A percentile compares a stretch with the other conserved stretches of the same genome.
Evolutionary conservation across 106 monocot species (phyloP).

Genomic region (Dioscorea zingiberensis): DNA sequence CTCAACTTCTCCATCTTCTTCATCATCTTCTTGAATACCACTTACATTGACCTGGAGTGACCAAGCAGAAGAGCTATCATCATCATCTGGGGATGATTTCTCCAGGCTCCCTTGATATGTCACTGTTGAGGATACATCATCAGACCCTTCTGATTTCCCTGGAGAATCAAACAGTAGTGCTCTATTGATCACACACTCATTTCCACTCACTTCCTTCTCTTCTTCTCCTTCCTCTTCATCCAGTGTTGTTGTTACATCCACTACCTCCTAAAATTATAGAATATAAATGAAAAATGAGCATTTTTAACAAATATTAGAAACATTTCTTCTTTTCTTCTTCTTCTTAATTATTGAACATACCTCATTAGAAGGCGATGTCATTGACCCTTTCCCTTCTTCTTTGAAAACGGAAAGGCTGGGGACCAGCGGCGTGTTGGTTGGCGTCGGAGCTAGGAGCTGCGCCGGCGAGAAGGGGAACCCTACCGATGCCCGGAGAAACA

Average conservation of each 20-base stretch:
- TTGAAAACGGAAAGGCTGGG: not conserved
- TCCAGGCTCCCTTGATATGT: slow-evolving; percentile 37
- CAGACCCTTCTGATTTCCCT: slow-evolving; percentile 38
- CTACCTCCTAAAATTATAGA: too few relatives aligned
- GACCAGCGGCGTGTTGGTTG: slow-evolving; percentile 70
- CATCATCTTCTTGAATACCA: slow-evolving; percentile 11
- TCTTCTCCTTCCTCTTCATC: too few relatives aligned
- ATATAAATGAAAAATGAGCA: too few relatives aligned
- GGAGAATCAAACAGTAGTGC: slow-evolving; percentile 81
- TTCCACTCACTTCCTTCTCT: slow-evolving; percentile 10
- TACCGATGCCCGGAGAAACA: too few relatives aligned
- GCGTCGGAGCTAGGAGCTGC: slow-evolving; percentile 77
- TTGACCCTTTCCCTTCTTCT: slow-evolving; percentile 1
- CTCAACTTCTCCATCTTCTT: slow-evolving; percentile 6
- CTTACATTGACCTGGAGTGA: slow-evolving; percentile 59
- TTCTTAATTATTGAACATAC: too few relatives aligned
- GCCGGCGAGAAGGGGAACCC: slow-evolving; percentile 7
- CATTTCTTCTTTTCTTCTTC: not conserved
- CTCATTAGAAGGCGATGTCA: too few relatives aligned
- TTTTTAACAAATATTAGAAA: too few relatives aligned
- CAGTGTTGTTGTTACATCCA: too few relatives aligned
- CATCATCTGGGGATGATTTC: slow-evolving; percentile 13
- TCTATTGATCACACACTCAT: slow-evolving; percentile 48
- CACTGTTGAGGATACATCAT: slow-evolving; percentile 21
- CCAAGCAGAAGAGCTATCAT: slow-evolving; percentile 59